Conservation (phyloP, 495 filamentous ascomycete genomes). For the Neurospora sp. region DNA sequence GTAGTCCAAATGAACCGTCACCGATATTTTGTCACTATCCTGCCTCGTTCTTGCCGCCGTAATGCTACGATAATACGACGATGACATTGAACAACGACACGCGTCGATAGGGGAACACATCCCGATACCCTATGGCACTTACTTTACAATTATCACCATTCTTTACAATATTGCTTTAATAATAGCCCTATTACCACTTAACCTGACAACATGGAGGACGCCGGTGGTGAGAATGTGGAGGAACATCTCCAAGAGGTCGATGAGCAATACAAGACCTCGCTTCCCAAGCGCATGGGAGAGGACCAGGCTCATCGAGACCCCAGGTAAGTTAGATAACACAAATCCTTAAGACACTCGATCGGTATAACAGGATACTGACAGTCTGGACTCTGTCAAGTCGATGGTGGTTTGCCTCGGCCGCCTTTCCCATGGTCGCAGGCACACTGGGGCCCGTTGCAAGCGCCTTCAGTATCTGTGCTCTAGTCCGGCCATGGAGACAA, state of each 20-base stretch:
- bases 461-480: conserved; percentile 69
- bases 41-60: background rate
- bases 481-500: conserved; percentile 65
- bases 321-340: conserved; percentile 26
- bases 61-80: background rate
- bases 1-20: background rate
- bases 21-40: background rate
- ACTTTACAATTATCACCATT: background rate
- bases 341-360: background rate
- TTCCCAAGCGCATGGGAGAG: conserved; percentile 11
- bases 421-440: conserved; percentile 70
- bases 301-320: conserved; percentile 41
- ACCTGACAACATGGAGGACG: conserved; percentile 18
- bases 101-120: background rate
- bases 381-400: conserved; percentile 29
- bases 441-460: conserved; percentile 76
- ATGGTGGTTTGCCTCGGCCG: conserved; percentile 83
- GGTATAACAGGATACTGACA: background rate
- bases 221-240: conserved; percentile 15
- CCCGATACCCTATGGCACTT: background rate
- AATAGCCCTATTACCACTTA: background rate
- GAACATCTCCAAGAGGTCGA: conserved; percentile 13
- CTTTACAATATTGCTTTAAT: background rate
- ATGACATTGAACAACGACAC: background rate
- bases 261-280: conserved; percentile 1